Evolutionary conservation across 2,329 filamentous ascomycete species (phyloP).

Genomic region (Aspergillus sp.): DNA sequence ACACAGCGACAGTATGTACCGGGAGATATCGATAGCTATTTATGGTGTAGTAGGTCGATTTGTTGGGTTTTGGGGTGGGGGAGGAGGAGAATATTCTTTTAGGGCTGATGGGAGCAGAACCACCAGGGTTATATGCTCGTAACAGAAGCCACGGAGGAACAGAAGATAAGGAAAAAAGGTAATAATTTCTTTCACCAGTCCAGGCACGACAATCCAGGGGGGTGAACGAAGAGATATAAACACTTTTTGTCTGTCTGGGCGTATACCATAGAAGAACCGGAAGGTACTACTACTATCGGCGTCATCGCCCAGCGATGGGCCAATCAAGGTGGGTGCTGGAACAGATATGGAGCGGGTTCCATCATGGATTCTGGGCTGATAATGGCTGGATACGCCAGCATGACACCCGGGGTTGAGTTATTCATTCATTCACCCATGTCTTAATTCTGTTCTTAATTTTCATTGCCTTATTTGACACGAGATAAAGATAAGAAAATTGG

Average conservation of each 20-base stretch:
- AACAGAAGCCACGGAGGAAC: not conserved
- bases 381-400: not conserved
- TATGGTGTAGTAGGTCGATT: not conserved
- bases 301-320: conserved; percentile 1
- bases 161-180: not conserved
- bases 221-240: not conserved
- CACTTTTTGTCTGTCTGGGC: not conserved
- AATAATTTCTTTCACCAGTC: not conserved
- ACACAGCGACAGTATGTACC: not conserved
- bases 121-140: not conserved
- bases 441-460: too few relatives aligned
- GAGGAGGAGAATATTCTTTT: not conserved
- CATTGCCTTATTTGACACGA: not conserved
- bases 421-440: not conserved
- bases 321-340: not conserved
- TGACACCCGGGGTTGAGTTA: not conserved
- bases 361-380: conserved; percentile 3
- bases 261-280: not conserved
- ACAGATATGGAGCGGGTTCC: not conserved
- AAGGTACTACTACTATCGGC: conserved; percentile 3
- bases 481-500: conserved; percentile 16
- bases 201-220: not conserved
- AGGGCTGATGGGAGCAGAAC: not conserved
- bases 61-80: not conserved
- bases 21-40: not conserved